Evolutionary conservation across 1,284 basidiomycete species (phyloP), one percentile per base, ranked within the genome.

Genomic region (Boletus semigastroideus): DNA sequence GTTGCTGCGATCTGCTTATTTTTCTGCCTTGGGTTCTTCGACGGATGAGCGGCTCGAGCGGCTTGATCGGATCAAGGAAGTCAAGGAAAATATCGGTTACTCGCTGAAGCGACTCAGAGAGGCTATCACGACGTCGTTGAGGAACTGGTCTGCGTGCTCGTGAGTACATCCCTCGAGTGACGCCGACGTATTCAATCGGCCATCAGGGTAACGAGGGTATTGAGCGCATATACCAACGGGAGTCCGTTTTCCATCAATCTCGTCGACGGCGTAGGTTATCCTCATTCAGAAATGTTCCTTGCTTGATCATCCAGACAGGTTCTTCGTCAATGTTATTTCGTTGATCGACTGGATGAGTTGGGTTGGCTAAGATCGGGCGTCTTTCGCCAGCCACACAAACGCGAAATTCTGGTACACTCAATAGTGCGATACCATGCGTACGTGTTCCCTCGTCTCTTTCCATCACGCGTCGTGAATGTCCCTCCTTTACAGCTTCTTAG

Each of bases 401-500:
- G 53, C 53, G 38, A 60, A 44, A 44, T 71, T 42, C 46, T 75
- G 55, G 54, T 63, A 5, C 62, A 72, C 33, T 62, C 67, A 4
- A 54, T 75, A 13, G 65, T 67, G 20, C 64, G 77, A 22, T 77
- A 78, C 56, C 76, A 78, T 50, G 74, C 71, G 59, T 74, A 45
- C 36, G 55, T 25, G 22, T 38, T n/a, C 31, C 22, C 44, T 5
- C 9, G 30, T 42, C 9, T 5, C 20, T 10, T 13, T 0, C 7
- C 13, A 1, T 12, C 36, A 5, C 20, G 33, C n/a, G 1, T 34
- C 13, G 30, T 41, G 22, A 57, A 43, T 4, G 9, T 40, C 36
- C 20, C 3, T 41, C 20, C 48, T 40, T 22, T 2, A 19, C 44
- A 66, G 67, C 7, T 70, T 66, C 46, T 53, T 66, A 5, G 67